Evolutionary conservation across 2,329 filamentous ascomycete genomes (phyloP).

Genomic region (Xylaria sp.): DNA sequence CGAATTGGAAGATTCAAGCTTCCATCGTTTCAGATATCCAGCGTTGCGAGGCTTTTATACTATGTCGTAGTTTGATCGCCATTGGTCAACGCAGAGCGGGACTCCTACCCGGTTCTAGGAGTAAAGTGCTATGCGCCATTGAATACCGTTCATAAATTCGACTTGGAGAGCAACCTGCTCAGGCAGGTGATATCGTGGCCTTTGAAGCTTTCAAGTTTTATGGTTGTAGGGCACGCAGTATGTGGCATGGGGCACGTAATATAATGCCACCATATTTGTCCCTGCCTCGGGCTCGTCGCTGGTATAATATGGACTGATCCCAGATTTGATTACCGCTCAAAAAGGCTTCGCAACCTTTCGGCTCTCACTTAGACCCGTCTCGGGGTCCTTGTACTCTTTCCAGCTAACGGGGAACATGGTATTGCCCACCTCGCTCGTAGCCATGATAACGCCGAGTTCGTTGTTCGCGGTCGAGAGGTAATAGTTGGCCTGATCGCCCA

Average conservation of each 20-base stretch:
- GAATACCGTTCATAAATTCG: background rate
- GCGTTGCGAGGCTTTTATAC: background rate
- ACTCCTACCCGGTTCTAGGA: background rate
- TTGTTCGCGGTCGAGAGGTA: slow-evolving; percentile 93
- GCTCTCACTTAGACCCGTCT: slow-evolving; percentile 75
- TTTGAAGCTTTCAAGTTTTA: background rate
- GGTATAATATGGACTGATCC: slow-evolving; percentile 4
- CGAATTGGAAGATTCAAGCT: background rate
- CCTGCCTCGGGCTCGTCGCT: background rate
- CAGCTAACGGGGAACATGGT: slow-evolving; percentile 92
- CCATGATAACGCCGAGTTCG: slow-evolving; percentile 92
- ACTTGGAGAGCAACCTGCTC: background rate
- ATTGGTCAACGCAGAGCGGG: background rate
- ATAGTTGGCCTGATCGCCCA: slow-evolving; percentile 94
- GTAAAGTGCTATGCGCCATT: background rate
- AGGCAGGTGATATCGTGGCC: background rate
- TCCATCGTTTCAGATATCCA: background rate
- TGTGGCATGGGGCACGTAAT: too few relatives aligned
- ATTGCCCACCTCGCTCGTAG: slow-evolving; percentile 84
- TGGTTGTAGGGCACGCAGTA: background rate
- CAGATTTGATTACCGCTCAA: slow-evolving; percentile 50
- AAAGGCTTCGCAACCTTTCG: slow-evolving; percentile 95
- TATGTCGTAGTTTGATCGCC: background rate
- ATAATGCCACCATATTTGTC: background rate
- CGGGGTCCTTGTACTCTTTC: slow-evolving; percentile 89